phyloP scores from a whole-genome alignment of 2,329 filamentous ascomycete genomes.

The Fusarium siculi region DNA sequence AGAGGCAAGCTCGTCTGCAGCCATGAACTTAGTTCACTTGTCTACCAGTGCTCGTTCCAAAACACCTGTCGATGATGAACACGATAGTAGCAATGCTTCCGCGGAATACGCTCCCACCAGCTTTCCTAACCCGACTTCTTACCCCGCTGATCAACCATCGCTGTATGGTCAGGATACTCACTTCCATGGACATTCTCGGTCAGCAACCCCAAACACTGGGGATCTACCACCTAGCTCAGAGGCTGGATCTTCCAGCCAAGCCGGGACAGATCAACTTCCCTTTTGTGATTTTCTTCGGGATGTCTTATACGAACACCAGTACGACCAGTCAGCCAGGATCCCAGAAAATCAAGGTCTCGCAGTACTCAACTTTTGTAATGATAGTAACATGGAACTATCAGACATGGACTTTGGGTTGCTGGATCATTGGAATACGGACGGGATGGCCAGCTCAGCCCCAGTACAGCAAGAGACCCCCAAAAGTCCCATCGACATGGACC shows the following conservation, averaged over 20 bases:
- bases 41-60: slow-evolving; percentile 51
- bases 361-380: slow-evolving; percentile 62
- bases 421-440: slow-evolving; percentile 59
- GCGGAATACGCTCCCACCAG: slow-evolving; percentile 13
- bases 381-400: slow-evolving; percentile 61
- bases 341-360: slow-evolving; percentile 55
- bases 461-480: slow-evolving; percentile 38
- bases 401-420: slow-evolving; percentile 64
- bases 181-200: slow-evolving; percentile 28
- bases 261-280: slow-evolving; percentile 51
- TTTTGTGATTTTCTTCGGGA: slow-evolving; percentile 64
- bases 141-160: slow-evolving; percentile 24
- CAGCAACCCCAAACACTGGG: slow-evolving; percentile 36
- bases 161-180: slow-evolving; percentile 25
- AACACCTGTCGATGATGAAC: slow-evolving; percentile 36
- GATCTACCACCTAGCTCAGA: slow-evolving; percentile 32
- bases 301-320: slow-evolving; percentile 60
- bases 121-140: slow-evolving; percentile 9
- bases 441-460: slow-evolving; percentile 44
- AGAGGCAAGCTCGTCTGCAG: slow-evolving; percentile 53
- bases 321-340: slow-evolving; percentile 48
- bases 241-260: slow-evolving; percentile 16
- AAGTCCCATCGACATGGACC: slow-evolving; percentile 55
- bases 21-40: slow-evolving; percentile 57
- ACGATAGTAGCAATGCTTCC: slow-evolving; percentile 28